Evolutionary conservation across 2,329 filamentous ascomycete genomes (phyloP).

Genomic region (Aspergillus glaucus): DNA sequence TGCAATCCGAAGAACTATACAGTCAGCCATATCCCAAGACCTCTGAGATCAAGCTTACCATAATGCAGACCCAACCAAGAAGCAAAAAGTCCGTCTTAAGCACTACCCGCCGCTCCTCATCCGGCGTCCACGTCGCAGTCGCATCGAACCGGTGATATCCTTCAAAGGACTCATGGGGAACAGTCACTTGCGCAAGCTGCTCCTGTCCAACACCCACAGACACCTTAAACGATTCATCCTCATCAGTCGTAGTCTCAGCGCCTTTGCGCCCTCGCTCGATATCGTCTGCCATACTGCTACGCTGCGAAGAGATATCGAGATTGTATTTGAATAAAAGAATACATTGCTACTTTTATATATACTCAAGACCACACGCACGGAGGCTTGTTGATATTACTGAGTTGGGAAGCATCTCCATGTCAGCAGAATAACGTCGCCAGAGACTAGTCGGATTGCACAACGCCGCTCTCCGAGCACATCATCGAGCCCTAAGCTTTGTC

Average conservation of each 20-base stretch:
- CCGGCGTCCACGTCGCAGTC: conserved; percentile 18
- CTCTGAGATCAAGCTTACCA: conserved; percentile 11
- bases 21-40: conserved; percentile 2
- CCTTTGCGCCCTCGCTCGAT: conserved; percentile 16
- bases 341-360: too few relatives aligned
- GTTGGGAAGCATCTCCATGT: not conserved
- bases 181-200: conserved; percentile 19
- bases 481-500: conserved; percentile 4
- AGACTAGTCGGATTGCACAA: conserved; percentile 15
- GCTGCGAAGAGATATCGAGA: too few relatives aligned
- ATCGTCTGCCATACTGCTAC: conserved; percentile 3
- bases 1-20: conserved; percentile 28
- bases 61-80: conserved; percentile 17
- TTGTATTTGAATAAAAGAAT: too few relatives aligned
- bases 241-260: conserved; percentile 3
- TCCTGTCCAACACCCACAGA: conserved; percentile 16
- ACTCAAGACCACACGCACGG: too few relatives aligned
- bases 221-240: conserved; percentile 7
- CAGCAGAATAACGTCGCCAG: conserved; percentile 4
- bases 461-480: conserved; percentile 16
- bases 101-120: conserved; percentile 44
- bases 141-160: conserved; percentile 21
- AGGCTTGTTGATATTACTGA: too few relatives aligned
- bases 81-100: conserved; percentile 35
- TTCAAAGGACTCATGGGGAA: conserved; percentile 25